Conservation (phyloP, 495 filamentous ascomycete species). For the Neurospora sp. region DNA sequence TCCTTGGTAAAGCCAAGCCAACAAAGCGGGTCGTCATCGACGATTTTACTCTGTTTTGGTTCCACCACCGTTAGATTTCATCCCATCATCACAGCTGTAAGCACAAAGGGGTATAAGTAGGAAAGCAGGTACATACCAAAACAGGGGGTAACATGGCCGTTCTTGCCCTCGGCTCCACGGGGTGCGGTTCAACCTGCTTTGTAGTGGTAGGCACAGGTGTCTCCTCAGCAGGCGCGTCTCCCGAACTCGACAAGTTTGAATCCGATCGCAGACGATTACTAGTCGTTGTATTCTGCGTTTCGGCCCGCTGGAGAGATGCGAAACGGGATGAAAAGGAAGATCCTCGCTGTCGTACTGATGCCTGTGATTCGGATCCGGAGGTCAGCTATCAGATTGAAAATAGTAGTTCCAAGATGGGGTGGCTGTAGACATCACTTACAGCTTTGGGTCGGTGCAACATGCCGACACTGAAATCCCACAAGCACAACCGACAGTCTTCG, state of each 20-base stretch:
- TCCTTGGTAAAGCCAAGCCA: constrained; percentile 90
- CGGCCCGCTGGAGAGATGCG: constrained; percentile 36
- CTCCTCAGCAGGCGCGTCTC: constrained; percentile 32
- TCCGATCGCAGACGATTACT: constrained; percentile 54
- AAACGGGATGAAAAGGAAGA: constrained; percentile 49
- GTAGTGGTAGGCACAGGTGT: background rate
- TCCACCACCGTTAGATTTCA: background rate
- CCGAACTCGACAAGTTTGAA: constrained; percentile 42
- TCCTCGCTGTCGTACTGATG: constrained; percentile 48
- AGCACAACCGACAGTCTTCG: constrained; percentile 76
- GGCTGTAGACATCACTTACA: constrained; percentile 32
- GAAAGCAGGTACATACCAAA: constrained; percentile 46
- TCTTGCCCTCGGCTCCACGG: constrained; percentile 67
- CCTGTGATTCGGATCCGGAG: constrained; percentile 11
- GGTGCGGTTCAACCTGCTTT: constrained; percentile 49
- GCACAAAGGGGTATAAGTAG: background rate
- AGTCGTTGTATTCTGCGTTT: constrained; percentile 38
- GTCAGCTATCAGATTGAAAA: constrained; percentile 5
- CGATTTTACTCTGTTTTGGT: constrained; percentile 56
- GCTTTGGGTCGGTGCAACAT: constrained; percentile 82
- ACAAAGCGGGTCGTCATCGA: constrained; percentile 77
- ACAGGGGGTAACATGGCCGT: constrained; percentile 90
- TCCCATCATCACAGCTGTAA: background rate
- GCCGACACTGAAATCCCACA: constrained; percentile 97
- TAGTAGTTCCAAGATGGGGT: too few relatives aligned